These are phyloP conservation scores for Haplographium delicatum DNA, from an alignment of 495 filamentous ascomycete genomes.

Conservation along the genomic window DNA sequence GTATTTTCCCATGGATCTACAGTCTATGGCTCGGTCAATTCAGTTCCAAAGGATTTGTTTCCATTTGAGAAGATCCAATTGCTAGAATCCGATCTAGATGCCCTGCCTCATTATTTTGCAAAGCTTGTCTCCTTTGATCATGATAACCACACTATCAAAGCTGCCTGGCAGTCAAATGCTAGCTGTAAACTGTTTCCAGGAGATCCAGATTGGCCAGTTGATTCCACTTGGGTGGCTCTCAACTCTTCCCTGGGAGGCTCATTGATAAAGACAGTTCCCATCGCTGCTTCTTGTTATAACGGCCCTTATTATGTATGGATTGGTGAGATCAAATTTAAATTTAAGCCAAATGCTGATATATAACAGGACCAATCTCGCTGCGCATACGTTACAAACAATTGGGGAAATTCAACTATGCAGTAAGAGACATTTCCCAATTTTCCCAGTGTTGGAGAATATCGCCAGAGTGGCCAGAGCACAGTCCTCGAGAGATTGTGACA, in stretches of 20 bases:
- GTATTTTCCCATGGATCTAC: neutral
- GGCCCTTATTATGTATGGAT: constrained; percentile 33
- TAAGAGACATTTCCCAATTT: too few species aligned
- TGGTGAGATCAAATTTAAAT: neutral
- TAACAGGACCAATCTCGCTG: neutral
- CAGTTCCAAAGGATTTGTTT: neutral
- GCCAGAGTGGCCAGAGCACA: too few species aligned
- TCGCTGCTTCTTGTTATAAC: constrained; percentile 47
- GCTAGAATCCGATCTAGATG: neutral
- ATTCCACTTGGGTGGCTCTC: constrained; percentile 38
- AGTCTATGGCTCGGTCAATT: too few species aligned
- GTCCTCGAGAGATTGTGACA: too few species aligned
- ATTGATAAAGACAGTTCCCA: constrained; percentile 46
- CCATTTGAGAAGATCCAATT: neutral
- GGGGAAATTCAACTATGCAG: constrained; percentile 4
- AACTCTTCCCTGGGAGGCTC: constrained; percentile 40
- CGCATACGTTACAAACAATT: neutral
- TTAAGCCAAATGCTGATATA: neutral
- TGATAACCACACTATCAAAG: too few species aligned
- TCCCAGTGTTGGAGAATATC: too few species aligned
- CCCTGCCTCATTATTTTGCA: neutral
- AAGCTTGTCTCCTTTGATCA: neutral
- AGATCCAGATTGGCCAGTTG: constrained; percentile 41
- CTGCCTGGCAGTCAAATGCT: neutral
- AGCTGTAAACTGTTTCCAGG: constrained; percentile 50